Conservation (phyloP, 2,329 filamentous ascomycete species). For the Cordyceps pruinosa region DNA sequence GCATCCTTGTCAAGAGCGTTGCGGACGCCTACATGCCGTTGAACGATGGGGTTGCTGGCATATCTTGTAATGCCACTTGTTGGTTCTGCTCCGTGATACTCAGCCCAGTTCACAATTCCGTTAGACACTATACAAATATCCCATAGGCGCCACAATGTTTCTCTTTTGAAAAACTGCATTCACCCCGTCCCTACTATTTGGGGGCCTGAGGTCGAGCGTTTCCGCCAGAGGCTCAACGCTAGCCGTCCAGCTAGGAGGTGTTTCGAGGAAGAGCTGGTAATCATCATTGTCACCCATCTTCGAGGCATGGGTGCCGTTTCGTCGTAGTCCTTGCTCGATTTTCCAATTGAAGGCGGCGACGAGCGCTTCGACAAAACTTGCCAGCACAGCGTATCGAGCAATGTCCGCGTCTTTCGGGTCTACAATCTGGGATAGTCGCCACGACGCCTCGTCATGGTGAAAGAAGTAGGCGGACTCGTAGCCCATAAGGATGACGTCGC, state of each 20-base stretch:
- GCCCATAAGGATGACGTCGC: neutral
- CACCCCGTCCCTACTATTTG: neutral
- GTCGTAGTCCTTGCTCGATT: neutral
- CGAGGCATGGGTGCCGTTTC: neutral
- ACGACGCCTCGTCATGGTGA: neutral
- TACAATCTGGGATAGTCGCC: neutral
- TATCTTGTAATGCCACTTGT: too few species aligned
- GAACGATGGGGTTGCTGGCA: too few species aligned
- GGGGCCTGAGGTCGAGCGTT: neutral
- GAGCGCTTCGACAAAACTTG: neutral
- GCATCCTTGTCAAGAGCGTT: too few species aligned
- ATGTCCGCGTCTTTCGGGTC: neutral
- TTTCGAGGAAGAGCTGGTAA: neutral
- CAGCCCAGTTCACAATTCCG: too few species aligned
- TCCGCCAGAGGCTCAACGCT: slow-evolving; percentile 2
- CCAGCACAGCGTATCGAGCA: neutral
- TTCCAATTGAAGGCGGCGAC: neutral
- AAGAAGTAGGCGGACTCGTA: neutral
- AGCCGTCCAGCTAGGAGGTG: neutral
- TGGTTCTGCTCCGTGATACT: too few species aligned
- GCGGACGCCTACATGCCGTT: too few species aligned
- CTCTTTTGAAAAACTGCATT: neutral
- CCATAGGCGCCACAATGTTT: neutral
- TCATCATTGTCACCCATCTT: neutral
- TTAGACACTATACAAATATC: neutral